Evolutionary conservation across 129 eudicot genomes (phyloP).

Genomic region (Heracleum sosnowskyi): DNA sequence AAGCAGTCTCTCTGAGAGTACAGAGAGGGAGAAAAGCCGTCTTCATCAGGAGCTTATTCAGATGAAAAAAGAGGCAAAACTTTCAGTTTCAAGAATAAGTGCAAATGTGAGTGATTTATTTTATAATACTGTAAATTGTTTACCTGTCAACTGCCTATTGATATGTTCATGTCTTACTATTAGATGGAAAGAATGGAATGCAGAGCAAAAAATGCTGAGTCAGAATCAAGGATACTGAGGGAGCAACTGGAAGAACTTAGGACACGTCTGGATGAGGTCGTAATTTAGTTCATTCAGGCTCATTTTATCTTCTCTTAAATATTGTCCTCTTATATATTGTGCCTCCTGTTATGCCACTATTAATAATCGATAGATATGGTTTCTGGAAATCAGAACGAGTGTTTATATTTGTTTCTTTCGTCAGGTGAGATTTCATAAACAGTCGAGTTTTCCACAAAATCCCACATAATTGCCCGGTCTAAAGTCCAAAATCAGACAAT

Average conservation of each 20-base stretch:
- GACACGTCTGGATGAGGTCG: conserved; percentile 58
- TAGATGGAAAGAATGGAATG: conserved; percentile 90
- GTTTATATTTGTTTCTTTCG: conserved; percentile 2
- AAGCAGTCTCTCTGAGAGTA: conserved; percentile 43
- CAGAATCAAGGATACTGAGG: conserved; percentile 56
- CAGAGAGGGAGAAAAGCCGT: conserved; percentile 55
- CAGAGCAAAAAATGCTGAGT: conserved; percentile 71
- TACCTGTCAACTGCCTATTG: conserved; percentile 14
- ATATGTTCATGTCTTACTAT: conserved; percentile 11
- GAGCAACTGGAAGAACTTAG: conserved; percentile 62
- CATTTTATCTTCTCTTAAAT: neutral
- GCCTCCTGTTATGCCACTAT: neutral
- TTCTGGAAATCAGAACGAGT: neutral
- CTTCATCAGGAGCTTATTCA: conserved; percentile 73
- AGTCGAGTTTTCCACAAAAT: neutral
- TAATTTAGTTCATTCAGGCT: neutral
- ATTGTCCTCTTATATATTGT: neutral
- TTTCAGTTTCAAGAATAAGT: conserved; percentile 57
- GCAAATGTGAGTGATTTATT: conserved; percentile 58
- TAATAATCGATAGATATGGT: neutral
- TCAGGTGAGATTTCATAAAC: neutral
- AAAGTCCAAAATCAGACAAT: neutral
- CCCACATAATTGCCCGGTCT: neutral
- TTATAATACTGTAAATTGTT: neutral
- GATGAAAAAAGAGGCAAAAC: conserved; percentile 58